Percentiles rank a stretch among this genome's conserved stretches.
Evolutionary conservation across 1,284 basidiomycete species (phyloP).

Genomic region (Pseudozyma tsukubaensis): DNA sequence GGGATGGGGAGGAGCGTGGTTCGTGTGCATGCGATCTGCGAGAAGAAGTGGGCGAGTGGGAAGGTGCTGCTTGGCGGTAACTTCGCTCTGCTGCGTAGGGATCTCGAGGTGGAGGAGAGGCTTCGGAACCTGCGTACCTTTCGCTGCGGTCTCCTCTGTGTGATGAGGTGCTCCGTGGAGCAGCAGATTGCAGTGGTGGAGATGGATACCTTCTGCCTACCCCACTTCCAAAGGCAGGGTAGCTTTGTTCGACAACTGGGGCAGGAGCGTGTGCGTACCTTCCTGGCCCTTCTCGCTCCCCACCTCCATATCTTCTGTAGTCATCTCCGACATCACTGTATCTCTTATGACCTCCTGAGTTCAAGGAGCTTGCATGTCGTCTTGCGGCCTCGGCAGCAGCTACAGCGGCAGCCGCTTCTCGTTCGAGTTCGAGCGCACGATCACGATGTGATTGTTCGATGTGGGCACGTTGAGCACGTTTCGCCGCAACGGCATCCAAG

Average conservation of each 20-base stretch:
- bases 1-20: constrained; percentile 14
- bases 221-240: constrained; percentile 20
- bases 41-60: constrained; percentile 22
- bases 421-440: constrained; percentile 32
- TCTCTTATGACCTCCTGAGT: background rate
- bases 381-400: constrained; percentile 36
- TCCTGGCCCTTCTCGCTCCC: constrained; percentile 16
- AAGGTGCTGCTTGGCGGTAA: constrained; percentile 6
- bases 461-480: constrained; percentile 23
- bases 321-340: background rate
- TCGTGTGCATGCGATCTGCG: constrained; percentile 16
- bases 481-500: constrained; percentile 38
- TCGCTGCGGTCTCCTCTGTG: constrained; percentile 6
- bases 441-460: constrained; percentile 37
- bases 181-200: constrained; percentile 10
- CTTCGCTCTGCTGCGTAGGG: constrained; percentile 3
- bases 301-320: constrained; percentile 15
- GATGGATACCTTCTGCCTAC: constrained; percentile 21
- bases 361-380: constrained; percentile 15
- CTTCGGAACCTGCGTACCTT: constrained; percentile 18
- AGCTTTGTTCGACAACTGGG: constrained; percentile 13
- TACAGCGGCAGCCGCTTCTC: constrained; percentile 37
- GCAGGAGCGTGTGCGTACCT: constrained; percentile 13
- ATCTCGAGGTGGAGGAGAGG: constrained; percentile 15
- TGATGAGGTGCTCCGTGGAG: background rate